phyloP scores from a whole-genome alignment of 441 rosid species.

The Melianthus villosus region DNA sequence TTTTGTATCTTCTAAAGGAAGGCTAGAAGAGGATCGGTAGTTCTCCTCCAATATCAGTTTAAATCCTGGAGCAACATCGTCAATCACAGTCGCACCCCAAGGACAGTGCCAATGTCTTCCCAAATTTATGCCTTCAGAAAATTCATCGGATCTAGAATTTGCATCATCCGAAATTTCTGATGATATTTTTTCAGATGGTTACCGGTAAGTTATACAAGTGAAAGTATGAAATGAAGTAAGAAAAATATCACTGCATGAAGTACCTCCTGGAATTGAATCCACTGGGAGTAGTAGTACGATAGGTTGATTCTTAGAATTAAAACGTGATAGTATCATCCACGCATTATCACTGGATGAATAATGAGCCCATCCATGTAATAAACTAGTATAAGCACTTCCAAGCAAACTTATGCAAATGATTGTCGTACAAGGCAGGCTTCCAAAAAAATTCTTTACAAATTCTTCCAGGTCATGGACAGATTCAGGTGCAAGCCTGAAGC shows the following conservation, averaged over 20 bases:
- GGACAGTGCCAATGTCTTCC: slow-evolving; percentile 70
- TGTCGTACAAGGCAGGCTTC: slow-evolving; percentile 45
- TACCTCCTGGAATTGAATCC: slow-evolving; percentile 61
- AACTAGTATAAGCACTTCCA: slow-evolving; percentile 32
- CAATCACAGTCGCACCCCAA: slow-evolving; percentile 55
- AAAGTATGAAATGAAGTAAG: too few species aligned
- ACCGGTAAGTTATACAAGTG: background rate
- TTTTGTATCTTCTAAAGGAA: slow-evolving; percentile 44
- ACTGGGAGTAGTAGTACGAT: slow-evolving; percentile 65
- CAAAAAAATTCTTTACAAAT: slow-evolving; percentile 42
- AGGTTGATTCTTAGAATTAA: slow-evolving; percentile 48
- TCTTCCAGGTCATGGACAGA: slow-evolving; percentile 49
- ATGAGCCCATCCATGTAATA: slow-evolving; percentile 40
- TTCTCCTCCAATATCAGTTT: slow-evolving; percentile 64
- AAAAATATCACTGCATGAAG: background rate
- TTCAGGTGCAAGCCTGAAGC: slow-evolving; percentile 66
- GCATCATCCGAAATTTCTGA: slow-evolving; percentile 23
- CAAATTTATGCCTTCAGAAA: slow-evolving; percentile 16
- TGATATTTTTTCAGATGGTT: background rate
- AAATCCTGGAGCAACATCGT: slow-evolving; percentile 71
- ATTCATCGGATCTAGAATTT: slow-evolving; percentile 16
- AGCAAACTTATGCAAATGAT: slow-evolving; percentile 62
- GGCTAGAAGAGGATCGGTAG: slow-evolving; percentile 34
- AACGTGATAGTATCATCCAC: slow-evolving; percentile 63
- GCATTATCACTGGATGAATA: slow-evolving; percentile 38